Conservation (phyloP, 495 filamentous ascomycete species). For the Penicillium silybi region DNA sequence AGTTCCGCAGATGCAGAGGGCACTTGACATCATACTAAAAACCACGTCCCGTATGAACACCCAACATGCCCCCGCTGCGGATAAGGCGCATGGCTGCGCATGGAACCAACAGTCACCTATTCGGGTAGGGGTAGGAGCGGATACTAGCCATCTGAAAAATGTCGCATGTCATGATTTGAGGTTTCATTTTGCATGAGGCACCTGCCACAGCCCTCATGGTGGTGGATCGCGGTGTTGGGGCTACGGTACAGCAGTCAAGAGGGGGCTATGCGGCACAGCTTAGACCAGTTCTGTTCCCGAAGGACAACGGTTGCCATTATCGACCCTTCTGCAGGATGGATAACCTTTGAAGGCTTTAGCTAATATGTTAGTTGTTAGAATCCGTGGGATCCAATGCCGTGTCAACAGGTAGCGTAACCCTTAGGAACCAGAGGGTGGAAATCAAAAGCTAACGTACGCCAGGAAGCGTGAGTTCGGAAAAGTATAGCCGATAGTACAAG, state of each 20-base stretch:
- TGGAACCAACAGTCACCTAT: slow-evolving; percentile 23
- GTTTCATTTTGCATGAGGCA: neutral
- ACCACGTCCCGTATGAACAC: slow-evolving; percentile 8
- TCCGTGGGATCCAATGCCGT: neutral
- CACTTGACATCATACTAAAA: slow-evolving; percentile 31
- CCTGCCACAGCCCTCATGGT: slow-evolving; percentile 16
- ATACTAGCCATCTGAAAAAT: slow-evolving; percentile 24
- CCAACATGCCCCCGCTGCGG: slow-evolving; percentile 15
- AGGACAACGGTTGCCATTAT: neutral
- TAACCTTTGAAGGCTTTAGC: neutral
- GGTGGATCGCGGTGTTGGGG: neutral
- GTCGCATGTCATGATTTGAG: slow-evolving; percentile 4
- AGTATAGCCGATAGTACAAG: neutral
- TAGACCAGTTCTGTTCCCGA: neutral
- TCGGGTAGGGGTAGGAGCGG: neutral
- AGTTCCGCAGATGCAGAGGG: slow-evolving; percentile 25
- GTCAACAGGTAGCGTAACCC: neutral
- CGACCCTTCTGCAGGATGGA: neutral
- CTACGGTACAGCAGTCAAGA: slow-evolving; percentile 7
- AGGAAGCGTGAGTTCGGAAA: neutral
- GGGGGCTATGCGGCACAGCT: neutral
- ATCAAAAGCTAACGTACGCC: neutral
- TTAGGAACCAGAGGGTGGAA: neutral
- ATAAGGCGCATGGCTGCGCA: slow-evolving; percentile 23
- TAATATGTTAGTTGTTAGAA: neutral